Evolutionary conservation across 176 grass and related monocot genomes (phyloP), one percentile per base, ranked within the genome.

Genomic region (Saccharum officinarum): DNA sequence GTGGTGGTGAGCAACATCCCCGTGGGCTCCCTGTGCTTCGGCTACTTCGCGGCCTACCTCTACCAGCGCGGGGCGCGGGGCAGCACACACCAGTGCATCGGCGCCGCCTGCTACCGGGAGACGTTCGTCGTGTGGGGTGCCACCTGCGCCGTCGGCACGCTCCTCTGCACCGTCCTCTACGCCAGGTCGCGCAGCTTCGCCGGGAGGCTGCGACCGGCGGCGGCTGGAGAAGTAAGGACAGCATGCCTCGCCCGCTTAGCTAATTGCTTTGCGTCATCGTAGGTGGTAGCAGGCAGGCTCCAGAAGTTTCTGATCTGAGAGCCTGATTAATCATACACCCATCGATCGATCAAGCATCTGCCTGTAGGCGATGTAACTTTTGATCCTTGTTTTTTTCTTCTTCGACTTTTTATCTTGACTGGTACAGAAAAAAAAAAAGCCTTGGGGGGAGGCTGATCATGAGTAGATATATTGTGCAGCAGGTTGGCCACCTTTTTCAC

Each of bases 1-100:
- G 83, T 99, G 26, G 79, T 99, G 14, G 97, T 99, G 52, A 75
- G 75, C 59, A 99, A 99, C 74, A 97, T 99, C 82, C 97, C 97
- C 8, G 71, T 94, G 0, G 97, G 97, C 4, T 97, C 97, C 8
- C 93, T 99, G 4, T 92, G 92, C 88, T 99, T 99, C 84, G 97
- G 97, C 37, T 99, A 94, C 86, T 87, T 92, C 62, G 73, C 97
- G 14, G 97, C 92, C 8, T 84, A 88, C 86, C 86, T 99, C 8
- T 99, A 99, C 82, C 94, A 99, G 78, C 88, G 66, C 74, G 82
- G 82, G 15, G 84, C 88, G 28, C 13, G 38, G 14, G 93, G 86
- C 5, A 2, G 18, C 47, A 17, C 47, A 7, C 30, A 75, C 71
- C 85, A 74, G 40, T 99, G 97, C 88, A 38, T 77, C 40, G 97